These are phyloP conservation scores for Carex littledalei DNA, from an alignment of 176 grass and related monocot species.

Conservation along the genomic window DNA sequence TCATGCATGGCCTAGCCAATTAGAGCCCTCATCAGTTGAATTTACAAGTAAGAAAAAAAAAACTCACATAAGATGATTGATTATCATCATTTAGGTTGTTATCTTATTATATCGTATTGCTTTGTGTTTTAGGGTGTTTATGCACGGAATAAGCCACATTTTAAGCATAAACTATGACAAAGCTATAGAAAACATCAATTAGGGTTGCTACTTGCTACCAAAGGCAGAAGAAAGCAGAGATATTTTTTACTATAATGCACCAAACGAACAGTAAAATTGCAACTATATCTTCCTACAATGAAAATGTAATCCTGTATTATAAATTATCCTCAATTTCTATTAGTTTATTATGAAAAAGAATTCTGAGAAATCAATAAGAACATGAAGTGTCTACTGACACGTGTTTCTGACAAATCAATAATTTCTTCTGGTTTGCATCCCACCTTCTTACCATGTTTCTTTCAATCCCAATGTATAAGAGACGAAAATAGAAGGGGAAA, in stretches of 20 bases:
- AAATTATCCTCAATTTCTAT: background rate
- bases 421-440: background rate
- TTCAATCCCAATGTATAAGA: background rate
- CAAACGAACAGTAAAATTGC: background rate
- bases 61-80: conserved; percentile 5
- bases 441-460: background rate
- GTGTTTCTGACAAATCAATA: background rate
- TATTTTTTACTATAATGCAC: background rate
- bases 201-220: background rate
- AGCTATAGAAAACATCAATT: background rate
- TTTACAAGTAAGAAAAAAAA: background rate
- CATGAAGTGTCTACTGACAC: background rate
- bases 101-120: background rate
- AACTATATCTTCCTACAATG: background rate
- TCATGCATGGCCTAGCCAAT: conserved; percentile 94
- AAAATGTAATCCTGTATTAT: background rate
- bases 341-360: background rate
- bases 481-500: background rate
- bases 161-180: background rate
- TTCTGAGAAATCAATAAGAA: background rate
- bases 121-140: background rate
- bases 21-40: background rate
- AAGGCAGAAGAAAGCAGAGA: background rate
- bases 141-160: background rate
- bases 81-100: background rate